Evolutionary conservation across 352 stramenopile species (phyloP).

Genomic region (Phytophthora nicotianae): DNA sequence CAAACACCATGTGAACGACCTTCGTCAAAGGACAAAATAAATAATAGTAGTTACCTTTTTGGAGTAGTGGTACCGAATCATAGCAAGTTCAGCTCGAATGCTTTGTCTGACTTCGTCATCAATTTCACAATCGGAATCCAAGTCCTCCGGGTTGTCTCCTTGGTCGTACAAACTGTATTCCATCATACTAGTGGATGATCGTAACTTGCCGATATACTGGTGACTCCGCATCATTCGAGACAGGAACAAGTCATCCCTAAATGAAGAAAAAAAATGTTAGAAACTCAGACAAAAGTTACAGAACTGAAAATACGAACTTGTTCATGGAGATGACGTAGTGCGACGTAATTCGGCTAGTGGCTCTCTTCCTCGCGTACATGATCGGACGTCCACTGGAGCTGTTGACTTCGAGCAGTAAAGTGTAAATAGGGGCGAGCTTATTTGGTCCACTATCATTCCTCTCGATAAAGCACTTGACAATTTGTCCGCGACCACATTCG

Average conservation of each 20-base stretch:
- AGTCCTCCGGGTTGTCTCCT: constrained; percentile 84
- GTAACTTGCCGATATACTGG: constrained; percentile 89
- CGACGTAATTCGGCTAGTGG: constrained; percentile 74
- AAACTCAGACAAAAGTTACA: background rate
- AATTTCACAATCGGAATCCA: constrained; percentile 82
- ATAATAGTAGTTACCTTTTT: constrained; percentile 57
- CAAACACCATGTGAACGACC: background rate
- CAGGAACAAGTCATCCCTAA: constrained; percentile 79
- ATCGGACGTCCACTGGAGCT: constrained; percentile 84
- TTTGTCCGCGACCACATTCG: constrained; percentile 75
- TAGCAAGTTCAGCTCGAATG: constrained; percentile 72
- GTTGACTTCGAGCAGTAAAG: constrained; percentile 82
- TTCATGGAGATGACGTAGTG: constrained; percentile 91
- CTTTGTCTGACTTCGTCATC: constrained; percentile 79
- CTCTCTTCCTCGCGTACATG: constrained; percentile 84
- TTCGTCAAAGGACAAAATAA: background rate
- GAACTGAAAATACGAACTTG: constrained; percentile 36
- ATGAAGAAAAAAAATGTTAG: background rate
- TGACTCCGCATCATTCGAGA: constrained; percentile 81
- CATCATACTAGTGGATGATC: constrained; percentile 79
- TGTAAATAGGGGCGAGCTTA: constrained; percentile 85
- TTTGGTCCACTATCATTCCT: constrained; percentile 79
- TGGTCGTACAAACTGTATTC: constrained; percentile 89
- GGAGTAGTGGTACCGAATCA: constrained; percentile 74
- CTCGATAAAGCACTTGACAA: constrained; percentile 91